Base-by-base conservation (phyloP, 208 protist species). In the Herpetomonas tarakana region DNA sequence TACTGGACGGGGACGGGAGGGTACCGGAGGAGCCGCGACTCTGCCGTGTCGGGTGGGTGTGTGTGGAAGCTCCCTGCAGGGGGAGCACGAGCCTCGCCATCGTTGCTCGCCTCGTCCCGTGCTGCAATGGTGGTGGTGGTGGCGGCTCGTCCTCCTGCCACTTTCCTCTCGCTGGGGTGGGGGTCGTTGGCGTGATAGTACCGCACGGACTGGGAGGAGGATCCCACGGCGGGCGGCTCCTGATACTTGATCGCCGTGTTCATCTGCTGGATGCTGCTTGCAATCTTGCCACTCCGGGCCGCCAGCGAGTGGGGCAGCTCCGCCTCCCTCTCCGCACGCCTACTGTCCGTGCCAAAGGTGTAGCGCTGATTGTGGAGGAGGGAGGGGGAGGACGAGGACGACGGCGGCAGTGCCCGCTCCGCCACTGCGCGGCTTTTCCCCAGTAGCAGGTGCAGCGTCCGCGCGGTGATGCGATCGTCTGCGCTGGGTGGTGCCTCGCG, bases 401-500 rank as follows among this genome's bases (percentile, higher is more conserved):
- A 28, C 9, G 46, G 29, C 12, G 56, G 30, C 31, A 55, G 28
- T 9, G 31, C 6, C 3, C 54, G 57, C 1, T 55, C 44, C 19
- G 61, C 77, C 11, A 16, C 29, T 18, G 41, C 38, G 19, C 59
- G 58, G 16, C 77, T 71, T 24, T 78, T 78, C 1, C 65, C 39
- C 27, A 88, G 53, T 6, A 89, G 54, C 21, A 58, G 12, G 24
- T 81, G 72, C n/a, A 89, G 66, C 19, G 78, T 85, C 55, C 73
- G 56, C 25, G 82, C 67, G 0, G 82, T 89, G 30, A 89, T 78
- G 44, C 82, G 74, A 52, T 89, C 82, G 58, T 89, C 82, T 0
- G 78, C 57, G 28, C 51, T 1, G 19, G 14, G 22, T 21, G 57
- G 1, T 47, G 54, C 26, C 18, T 25, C 26, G 29, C 31, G 35